A percentile compares a stretch with the other conserved stretches of the same genome.
phyloP scores from a whole-genome alignment of 2,329 filamentous ascomycete species.

The Pseudocercospora musae region DNA sequence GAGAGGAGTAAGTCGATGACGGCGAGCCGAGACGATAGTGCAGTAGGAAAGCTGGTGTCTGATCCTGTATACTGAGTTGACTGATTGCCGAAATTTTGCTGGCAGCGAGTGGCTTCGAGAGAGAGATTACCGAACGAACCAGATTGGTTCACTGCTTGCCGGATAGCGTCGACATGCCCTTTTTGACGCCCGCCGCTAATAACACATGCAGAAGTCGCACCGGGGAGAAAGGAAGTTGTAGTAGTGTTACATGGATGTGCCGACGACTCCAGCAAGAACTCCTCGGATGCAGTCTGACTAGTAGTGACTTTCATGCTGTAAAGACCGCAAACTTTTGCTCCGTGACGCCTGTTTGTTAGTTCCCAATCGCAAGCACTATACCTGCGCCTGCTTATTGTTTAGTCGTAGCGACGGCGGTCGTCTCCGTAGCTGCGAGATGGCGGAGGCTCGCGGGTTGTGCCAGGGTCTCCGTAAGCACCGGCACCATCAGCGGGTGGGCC shows the following conservation, averaged over 20 bases:
- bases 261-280: conserved; percentile 27
- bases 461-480: conserved; percentile 26
- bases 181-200: conserved; percentile 28
- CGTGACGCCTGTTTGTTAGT: conserved; percentile 28
- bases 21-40: conserved; percentile 22
- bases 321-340: conserved; percentile 15
- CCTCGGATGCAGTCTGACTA: conserved; percentile 26
- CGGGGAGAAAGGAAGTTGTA: conserved; percentile 30
- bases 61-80: conserved; percentile 30
- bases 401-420: conserved; percentile 36
- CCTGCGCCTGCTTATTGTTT: conserved; percentile 19
- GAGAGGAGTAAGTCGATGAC: conserved; percentile 18
- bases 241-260: conserved; percentile 30
- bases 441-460: conserved; percentile 27
- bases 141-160: conserved; percentile 19
- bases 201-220: conserved; percentile 36
- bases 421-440: conserved; percentile 34
- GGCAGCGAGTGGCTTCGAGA: conserved; percentile 16
- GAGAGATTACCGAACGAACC: conserved; percentile 19
- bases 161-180: conserved; percentile 20
- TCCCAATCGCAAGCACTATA: conserved; percentile 19
- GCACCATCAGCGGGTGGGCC: conserved; percentile 28
- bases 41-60: conserved; percentile 27
- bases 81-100: conserved; percentile 26
- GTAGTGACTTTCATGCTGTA: conserved; percentile 21